Evolutionary conservation across 1,284 basidiomycete species (phyloP), one percentile per base, ranked within the genome.

Genomic region (Filobasidium uniguttulatum): DNA sequence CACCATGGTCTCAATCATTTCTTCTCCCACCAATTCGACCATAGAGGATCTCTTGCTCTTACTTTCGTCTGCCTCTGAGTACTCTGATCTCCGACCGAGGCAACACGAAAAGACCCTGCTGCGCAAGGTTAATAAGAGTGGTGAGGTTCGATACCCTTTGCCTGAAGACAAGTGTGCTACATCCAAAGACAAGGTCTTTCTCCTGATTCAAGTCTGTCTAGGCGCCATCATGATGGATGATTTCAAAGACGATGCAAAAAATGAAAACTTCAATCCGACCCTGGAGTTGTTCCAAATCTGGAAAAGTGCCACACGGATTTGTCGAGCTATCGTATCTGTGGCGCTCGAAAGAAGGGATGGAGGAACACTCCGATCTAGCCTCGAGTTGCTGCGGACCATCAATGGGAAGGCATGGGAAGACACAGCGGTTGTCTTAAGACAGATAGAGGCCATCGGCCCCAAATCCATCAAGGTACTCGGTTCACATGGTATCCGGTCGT

Each of bases 371-470:
- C 48, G 55, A 7, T 48, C 59, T 1, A 62, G 64, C 1, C 52
- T 67, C 1, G 58, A 63, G 36, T 54, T 69, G 0, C 36, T 60
- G 4, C 61, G 61, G 5, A 55, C 55, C 2, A 48, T 68, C 23
- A 54, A 57, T 25, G 67, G 65, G 6, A 65, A 62, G 48, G 62
- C 67, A 1, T 69, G 67, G 67, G 66, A 66, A 30, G 59, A 67
- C 46, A 55, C 58, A 0, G 38, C 64, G 0, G 52, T 55, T 2
- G 49, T 68, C 8, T 67, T 69, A 45, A 54, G 66, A 2, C 66
- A 69, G 54, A 59, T 69, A 5, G 49, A 59, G 4, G 56, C 53
- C 9, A 61, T 69, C 12, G 65, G 40, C 15, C 58, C 65, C 2
- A 65, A 64, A 44, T 65, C 67, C 0, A 64, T 69, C 35, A 53